These are phyloP conservation scores for Cytospora chrysosperma DNA, from an alignment of 2,329 filamentous ascomycete species.

Conservation along the genomic window DNA sequence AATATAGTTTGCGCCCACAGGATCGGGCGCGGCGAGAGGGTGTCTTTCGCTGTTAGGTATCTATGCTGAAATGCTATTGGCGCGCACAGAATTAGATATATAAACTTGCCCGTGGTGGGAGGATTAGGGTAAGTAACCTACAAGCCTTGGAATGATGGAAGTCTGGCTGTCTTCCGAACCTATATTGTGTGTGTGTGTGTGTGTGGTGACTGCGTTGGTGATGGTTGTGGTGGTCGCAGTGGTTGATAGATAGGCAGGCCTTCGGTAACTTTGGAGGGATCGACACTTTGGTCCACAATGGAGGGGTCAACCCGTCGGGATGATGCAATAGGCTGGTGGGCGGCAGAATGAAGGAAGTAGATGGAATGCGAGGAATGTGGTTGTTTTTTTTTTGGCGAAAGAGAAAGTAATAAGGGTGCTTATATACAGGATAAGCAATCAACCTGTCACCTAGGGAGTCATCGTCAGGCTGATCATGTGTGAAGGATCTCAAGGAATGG, in stretches of 20 bases:
- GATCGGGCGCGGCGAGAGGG: neutral
- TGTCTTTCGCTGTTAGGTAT: neutral
- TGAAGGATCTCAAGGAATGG: neutral
- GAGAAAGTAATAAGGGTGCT: neutral
- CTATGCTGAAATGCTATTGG: neutral
- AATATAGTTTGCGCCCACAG: neutral
- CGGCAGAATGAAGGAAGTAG: neutral
- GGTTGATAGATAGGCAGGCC: neutral
- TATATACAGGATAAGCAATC: neutral
- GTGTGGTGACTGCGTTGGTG: neutral
- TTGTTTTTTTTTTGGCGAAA: too few species aligned
- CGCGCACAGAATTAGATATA: neutral
- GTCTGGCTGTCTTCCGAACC: neutral
- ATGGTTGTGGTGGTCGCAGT: neutral
- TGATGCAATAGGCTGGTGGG: slow-evolving; percentile 13
- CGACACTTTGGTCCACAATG: neutral
- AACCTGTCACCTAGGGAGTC: neutral
- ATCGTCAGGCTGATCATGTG: slow-evolving; percentile 8
- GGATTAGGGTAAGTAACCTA: neutral
- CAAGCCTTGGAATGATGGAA: neutral
- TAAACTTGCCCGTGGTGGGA: neutral
- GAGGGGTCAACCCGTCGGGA: neutral
- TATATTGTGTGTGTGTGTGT: neutral
- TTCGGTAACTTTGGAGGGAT: slow-evolving; percentile 3
- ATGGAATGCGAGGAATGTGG: neutral